phyloP scores from a whole-genome alignment of 2,329 filamentous ascomycete species.

The Plectosphaerella cucumerina region DNA sequence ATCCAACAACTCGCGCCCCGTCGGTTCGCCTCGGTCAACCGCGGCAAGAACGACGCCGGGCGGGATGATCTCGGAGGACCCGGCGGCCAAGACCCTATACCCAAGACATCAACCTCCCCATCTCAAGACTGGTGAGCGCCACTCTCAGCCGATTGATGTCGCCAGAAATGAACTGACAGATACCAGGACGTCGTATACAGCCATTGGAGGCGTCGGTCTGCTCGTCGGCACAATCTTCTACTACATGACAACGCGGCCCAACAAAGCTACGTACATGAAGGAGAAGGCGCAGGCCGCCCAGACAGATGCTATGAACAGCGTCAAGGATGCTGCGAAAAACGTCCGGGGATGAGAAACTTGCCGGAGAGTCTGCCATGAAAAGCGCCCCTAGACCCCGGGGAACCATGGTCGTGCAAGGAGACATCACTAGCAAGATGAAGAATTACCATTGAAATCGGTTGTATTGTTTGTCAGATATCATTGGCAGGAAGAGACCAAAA shows the following conservation, averaged over 20 bases:
- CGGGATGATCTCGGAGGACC: constrained; percentile 10
- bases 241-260: constrained; percentile 9
- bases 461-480: too few species aligned
- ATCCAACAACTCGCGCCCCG: background rate
- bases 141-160: background rate
- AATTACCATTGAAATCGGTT: too few species aligned
- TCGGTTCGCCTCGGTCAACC: background rate
- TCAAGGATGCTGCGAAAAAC: background rate
- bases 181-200: constrained; percentile 6
- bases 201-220: constrained; percentile 7
- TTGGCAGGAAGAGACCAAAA: too few species aligned
- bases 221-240: constrained; percentile 6
- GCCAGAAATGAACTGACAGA: too few species aligned
- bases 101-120: background rate
- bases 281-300: background rate
- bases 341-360: too few species aligned
- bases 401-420: too few species aligned
- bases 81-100: constrained; percentile 9
- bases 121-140: constrained; percentile 8
- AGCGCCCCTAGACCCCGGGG: too few species aligned
- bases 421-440: too few species aligned
- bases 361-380: too few species aligned
- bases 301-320: background rate
- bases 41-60: background rate
- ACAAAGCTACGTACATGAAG: background rate